These are phyloP conservation scores for Pestalotiopsis sp. DNA, from an alignment of 2,329 filamentous ascomycete species.

Conservation along the genomic window DNA sequence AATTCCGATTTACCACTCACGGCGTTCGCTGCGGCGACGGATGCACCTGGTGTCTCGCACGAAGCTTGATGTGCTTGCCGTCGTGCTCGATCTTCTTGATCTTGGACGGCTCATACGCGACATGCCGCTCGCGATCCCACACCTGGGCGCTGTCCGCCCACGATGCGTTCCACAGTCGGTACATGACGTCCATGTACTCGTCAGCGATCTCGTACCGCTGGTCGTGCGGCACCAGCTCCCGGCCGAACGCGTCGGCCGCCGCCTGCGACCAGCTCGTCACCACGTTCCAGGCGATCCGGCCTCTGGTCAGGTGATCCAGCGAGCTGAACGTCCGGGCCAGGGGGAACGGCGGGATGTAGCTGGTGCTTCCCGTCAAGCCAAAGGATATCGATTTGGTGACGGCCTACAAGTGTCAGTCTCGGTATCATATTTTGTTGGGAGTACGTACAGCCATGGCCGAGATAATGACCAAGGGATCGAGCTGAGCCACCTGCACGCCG, in stretches of 20 bases:
- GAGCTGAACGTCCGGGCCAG: constrained; percentile 37
- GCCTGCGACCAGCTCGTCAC: constrained; percentile 51
- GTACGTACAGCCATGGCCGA: constrained; percentile 13
- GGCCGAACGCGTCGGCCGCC: constrained; percentile 49
- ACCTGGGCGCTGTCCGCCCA: constrained; percentile 45
- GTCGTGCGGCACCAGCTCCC: constrained; percentile 49
- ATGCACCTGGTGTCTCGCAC: constrained; percentile 63
- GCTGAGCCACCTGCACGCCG: constrained; percentile 14
- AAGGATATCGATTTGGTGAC: constrained; percentile 45
- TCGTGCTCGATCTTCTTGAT: constrained; percentile 66
- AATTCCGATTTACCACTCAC: not conserved
- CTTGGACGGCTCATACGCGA: constrained; percentile 34
- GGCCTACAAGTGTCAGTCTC: constrained; percentile 36
- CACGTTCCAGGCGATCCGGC: constrained; percentile 49
- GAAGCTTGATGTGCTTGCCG: constrained; percentile 61
- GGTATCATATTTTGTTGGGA: no score
- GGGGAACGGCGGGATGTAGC: constrained; percentile 37
- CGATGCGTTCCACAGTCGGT: constrained; percentile 55
- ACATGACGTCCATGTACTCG: constrained; percentile 47
- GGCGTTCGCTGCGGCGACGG: constrained; percentile 67
- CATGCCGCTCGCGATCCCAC: constrained; percentile 22
- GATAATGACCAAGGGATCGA: constrained; percentile 14
- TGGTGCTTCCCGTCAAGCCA: constrained; percentile 38
- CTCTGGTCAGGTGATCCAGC: constrained; percentile 38
- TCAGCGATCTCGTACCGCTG: constrained; percentile 50